Evolutionary conservation across 306 rosid species (phyloP).

Genomic region (Erythrophleum fordii): DNA sequence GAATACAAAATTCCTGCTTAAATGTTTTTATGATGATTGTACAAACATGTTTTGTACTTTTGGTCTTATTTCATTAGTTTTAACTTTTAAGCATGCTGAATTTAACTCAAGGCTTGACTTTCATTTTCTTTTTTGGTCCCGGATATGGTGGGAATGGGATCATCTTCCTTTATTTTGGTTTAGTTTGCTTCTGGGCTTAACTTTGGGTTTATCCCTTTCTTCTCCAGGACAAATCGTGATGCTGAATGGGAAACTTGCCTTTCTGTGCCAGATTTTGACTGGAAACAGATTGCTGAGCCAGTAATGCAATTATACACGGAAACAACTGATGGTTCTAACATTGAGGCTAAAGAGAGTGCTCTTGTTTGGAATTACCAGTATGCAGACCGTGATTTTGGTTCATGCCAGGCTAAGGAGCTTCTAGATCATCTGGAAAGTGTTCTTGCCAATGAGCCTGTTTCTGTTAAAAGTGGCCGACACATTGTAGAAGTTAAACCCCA

Average conservation of each 20-base stretch:
- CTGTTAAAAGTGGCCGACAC: constrained; percentile 82
- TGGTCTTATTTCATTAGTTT: neutral
- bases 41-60: neutral
- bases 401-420: constrained; percentile 94
- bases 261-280: constrained; percentile 62
- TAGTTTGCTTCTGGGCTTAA: constrained; percentile 6
- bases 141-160: neutral
- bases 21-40: neutral
- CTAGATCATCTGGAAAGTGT: constrained; percentile 93
- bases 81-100: neutral
- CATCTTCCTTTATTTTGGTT: neutral
- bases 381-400: constrained; percentile 89
- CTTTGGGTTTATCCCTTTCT: constrained; percentile 26
- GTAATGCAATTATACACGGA: constrained; percentile 85
- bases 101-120: neutral
- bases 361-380: constrained; percentile 87
- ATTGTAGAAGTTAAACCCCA: constrained; percentile 96
- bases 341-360: constrained; percentile 86
- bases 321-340: constrained; percentile 88
- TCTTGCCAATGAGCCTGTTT: constrained; percentile 88
- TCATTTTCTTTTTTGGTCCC: neutral
- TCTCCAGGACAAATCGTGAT: constrained; percentile 44
- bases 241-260: constrained; percentile 76
- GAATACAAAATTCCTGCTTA: neutral
- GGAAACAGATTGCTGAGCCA: constrained; percentile 90